Conservation (phyloP, 257 asterid species). For the Coffea canephora region DNA sequence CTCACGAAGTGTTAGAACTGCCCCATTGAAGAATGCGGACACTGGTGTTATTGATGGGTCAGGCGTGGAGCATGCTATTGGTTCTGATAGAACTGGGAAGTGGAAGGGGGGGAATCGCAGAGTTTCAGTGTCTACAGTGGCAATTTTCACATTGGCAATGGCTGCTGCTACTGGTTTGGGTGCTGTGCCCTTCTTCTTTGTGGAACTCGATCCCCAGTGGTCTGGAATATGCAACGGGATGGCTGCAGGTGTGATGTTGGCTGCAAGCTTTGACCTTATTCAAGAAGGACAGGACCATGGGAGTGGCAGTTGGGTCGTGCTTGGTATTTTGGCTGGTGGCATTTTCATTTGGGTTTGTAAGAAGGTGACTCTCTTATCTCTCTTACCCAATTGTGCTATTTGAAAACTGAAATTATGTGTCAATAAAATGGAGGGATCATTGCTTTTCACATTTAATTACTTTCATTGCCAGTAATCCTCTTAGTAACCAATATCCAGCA, state of each 20-base stretch:
- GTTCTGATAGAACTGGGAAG: constrained; percentile 40
- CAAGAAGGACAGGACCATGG: constrained; percentile 97
- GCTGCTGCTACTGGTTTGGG: constrained; percentile 99
- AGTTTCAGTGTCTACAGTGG: constrained; percentile 88
- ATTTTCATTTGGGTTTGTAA: constrained; percentile 91
- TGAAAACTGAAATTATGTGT: not conserved
- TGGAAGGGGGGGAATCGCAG: constrained; percentile 46
- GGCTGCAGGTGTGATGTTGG: constrained; percentile 99
- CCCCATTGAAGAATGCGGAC: constrained; percentile 64
- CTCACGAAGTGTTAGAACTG: constrained; percentile 46
- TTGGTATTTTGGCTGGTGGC: constrained; percentile 93
- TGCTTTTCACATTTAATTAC: not conserved
- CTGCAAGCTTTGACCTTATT: constrained; percentile 98
- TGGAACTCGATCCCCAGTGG: constrained; percentile 97
- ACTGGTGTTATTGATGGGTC: constrained; percentile 84
- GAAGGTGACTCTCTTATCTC: constrained; percentile 52
- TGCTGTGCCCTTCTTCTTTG: constrained; percentile 90
- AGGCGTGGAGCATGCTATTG: constrained; percentile 59
- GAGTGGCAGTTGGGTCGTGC: constrained; percentile 93
- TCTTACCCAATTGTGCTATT: not conserved
- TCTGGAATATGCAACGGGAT: constrained; percentile 97
- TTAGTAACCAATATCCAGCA: not conserved
- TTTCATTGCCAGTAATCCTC: not conserved
- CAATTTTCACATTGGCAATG: constrained; percentile 84
- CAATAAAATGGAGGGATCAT: constrained; percentile 11